Evolutionary conservation across 148 eudicot species (phyloP), one percentile per base, ranked within the genome.

Genomic region (Talinum fruticosum): DNA sequence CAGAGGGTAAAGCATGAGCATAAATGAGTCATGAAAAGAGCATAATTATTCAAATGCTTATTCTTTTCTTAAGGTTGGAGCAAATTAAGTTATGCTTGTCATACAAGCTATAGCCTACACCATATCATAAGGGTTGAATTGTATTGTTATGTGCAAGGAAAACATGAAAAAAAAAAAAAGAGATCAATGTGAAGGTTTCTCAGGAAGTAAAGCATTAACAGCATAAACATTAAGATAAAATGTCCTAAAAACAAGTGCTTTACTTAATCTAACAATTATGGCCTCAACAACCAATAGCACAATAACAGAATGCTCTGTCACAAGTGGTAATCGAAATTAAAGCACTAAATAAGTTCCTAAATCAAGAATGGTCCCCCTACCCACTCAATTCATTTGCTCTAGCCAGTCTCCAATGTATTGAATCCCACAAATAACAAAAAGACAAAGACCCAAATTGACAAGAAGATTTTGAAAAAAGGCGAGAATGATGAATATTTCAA

Each of bases 281-380:
- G 36, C 53, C 33, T 18, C 45, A 62, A 47, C 35, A 61, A 18
- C 28, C 72, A 49, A 59, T 62, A 62, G 2, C 82, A 69, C 37
- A 33, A 57, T 61, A 74, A 69, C 66, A 69, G 79, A 32, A 82
- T 59, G 64, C 71, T 34, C 53, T 69, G 33, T 76, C 66, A 45
- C 80, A 72, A 57, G 80, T 77, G 72, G 74, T 76, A 38, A 6
- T 35, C 67, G 62, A 72, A 83, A 34, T 37, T 23, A 66, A 76
- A 73, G 65, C 66, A 76, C 33, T 67, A 29, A 76, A 26, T 51
- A 75, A 32, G 24, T 61, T 53, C 59, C 76, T 62, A 21, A n/a
- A 83, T 21, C 72, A 71, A 73, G 30, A 16, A 73, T 80, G 83
- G 86, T 80, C 86, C 86, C 83, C 69, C 33, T 24, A 41, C 38